Evolutionary conservation across 768 basidiomycete species (phyloP).

Genomic region (Leccinellum rugosiceps): DNA sequence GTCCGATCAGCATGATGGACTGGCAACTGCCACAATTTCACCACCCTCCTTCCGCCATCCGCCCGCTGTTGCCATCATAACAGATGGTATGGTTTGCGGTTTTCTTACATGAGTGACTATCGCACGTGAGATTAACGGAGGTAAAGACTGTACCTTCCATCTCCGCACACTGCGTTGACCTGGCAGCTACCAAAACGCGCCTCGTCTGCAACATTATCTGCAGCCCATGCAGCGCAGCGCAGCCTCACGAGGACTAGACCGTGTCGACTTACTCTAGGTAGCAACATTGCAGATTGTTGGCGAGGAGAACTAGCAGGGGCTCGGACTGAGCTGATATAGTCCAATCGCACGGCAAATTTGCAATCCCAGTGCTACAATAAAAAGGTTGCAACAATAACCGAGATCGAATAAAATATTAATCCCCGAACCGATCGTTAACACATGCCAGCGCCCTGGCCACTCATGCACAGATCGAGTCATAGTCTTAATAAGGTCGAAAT

Average conservation of each 20-base stretch:
- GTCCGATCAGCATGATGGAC: neutral
- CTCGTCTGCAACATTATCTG: too few species aligned
- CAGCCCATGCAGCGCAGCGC: too few species aligned
- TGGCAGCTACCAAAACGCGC: neutral
- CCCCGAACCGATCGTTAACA: neutral
- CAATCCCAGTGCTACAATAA: neutral
- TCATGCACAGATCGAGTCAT: neutral
- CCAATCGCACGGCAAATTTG: neutral
- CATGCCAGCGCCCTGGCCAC: neutral
- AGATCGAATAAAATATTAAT: neutral
- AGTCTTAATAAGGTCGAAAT: neutral
- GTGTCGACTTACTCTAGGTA: neutral
- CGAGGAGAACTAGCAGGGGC: neutral
- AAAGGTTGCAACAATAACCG: neutral
- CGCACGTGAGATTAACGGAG: neutral
- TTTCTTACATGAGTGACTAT: too few species aligned
- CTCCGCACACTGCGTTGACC: neutral
- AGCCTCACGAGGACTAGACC: neutral
- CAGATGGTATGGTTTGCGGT: too few species aligned
- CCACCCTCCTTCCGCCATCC: too few species aligned
- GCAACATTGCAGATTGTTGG: neutral
- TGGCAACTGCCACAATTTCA: too few species aligned
- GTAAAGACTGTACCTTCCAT: neutral
- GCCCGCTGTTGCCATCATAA: too few species aligned
- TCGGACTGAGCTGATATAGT: neutral